These are phyloP conservation scores for Basidiobolus meristosporus DNA, from an alignment of 371 early-diverging fungal species.

Conservation along the genomic window DNA sequence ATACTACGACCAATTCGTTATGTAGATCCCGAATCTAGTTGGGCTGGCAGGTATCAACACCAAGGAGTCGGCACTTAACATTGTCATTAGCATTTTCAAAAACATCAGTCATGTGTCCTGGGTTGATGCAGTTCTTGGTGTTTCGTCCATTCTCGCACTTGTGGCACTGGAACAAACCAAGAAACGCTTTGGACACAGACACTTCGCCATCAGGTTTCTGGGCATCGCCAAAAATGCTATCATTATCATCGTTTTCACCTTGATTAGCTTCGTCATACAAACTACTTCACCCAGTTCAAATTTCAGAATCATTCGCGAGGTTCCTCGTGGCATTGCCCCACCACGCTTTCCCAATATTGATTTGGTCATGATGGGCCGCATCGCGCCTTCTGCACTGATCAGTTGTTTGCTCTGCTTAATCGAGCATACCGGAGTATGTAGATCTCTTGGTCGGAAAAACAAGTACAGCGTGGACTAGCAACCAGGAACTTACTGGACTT, in stretches of 20 bases:
- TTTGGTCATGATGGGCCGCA: too few species aligned
- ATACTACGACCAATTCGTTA: constrained; percentile 20
- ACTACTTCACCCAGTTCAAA: background rate
- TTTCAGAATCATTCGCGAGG: constrained; percentile 28
- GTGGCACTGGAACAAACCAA: constrained; percentile 16
- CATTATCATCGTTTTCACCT: constrained; percentile 23
- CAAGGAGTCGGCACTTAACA: background rate
- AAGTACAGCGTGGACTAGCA: constrained; percentile 23
- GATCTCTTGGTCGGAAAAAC: constrained; percentile 27
- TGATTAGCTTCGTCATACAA: constrained; percentile 15
- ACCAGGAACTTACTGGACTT: constrained; percentile 70
- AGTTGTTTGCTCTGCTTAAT: too few species aligned
- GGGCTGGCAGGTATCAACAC: background rate
- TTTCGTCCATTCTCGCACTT: constrained; percentile 17
- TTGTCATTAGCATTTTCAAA: constrained; percentile 24
- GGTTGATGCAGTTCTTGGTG: constrained; percentile 24
- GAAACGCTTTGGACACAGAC: background rate
- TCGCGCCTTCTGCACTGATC: too few species aligned
- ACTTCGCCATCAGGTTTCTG: constrained; percentile 13
- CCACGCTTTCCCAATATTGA: constrained; percentile 18
- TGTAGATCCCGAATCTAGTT: background rate
- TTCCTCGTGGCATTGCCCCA: constrained; percentile 45
- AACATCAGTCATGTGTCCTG: constrained; percentile 16
- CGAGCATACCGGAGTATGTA: too few species aligned
- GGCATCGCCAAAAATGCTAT: constrained; percentile 18